A percentile compares a stretch with the other conserved stretches of the same genome.
phyloP scores from a whole-genome alignment of 2,329 filamentous ascomycete species.

The Aspergillus chevalieri region DNA sequence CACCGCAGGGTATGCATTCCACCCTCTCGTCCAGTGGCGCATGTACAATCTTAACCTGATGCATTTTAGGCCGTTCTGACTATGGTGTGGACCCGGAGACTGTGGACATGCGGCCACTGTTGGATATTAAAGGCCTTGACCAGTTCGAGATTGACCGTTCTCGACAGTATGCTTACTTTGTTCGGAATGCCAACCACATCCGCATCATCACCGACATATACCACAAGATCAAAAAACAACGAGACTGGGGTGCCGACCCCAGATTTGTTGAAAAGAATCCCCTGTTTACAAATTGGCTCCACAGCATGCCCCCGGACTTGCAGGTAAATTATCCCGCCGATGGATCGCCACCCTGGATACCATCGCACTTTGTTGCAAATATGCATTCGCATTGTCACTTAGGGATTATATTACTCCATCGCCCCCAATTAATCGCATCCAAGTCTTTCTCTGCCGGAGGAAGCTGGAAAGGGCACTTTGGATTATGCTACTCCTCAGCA shows the following conservation, averaged over 20 bases:
- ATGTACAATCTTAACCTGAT: constrained; percentile 5
- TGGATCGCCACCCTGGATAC: constrained; percentile 74
- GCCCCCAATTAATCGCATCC: constrained; percentile 75
- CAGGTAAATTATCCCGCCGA: constrained; percentile 71
- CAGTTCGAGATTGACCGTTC: constrained; percentile 71
- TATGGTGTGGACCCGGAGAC: constrained; percentile 68
- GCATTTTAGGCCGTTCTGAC: constrained; percentile 63
- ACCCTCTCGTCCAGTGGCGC: not conserved
- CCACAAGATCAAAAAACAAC: constrained; percentile 64
- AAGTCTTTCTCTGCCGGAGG: constrained; percentile 65
- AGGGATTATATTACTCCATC: constrained; percentile 76
- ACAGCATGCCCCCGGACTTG: constrained; percentile 71
- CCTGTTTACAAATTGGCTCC: constrained; percentile 67
- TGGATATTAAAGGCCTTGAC: constrained; percentile 61
- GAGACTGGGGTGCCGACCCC: constrained; percentile 82
- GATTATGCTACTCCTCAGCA: constrained; percentile 75
- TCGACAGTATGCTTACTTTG: constrained; percentile 76
- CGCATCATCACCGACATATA: constrained; percentile 71
- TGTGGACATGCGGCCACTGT: constrained; percentile 65
- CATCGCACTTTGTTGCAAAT: constrained; percentile 82
- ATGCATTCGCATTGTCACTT: constrained; percentile 85
- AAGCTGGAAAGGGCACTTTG: constrained; percentile 82
- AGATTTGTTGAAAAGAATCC: constrained; percentile 75
- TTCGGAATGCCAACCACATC: constrained; percentile 70
- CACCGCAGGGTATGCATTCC: constrained; percentile 67